Conservation (phyloP, 495 filamentous ascomycete species). For the Trichocladium uniseriatum region DNA sequence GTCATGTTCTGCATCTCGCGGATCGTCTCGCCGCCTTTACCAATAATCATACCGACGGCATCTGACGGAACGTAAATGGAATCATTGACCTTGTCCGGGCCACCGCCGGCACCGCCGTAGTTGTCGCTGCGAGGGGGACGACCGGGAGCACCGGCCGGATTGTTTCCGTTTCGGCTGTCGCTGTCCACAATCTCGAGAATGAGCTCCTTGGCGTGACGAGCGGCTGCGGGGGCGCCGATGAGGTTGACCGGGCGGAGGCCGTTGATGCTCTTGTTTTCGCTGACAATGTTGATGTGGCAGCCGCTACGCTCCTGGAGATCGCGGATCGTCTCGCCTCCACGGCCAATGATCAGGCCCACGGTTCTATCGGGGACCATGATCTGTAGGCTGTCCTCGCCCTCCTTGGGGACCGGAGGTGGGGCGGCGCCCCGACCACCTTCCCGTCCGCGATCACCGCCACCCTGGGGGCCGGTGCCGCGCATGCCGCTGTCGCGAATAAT, state of each 20-base stretch:
- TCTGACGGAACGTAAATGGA: constrained; percentile 73
- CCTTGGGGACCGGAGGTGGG: constrained; percentile 46
- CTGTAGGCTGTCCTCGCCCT: constrained; percentile 65
- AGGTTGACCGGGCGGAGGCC: constrained; percentile 77
- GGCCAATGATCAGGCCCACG: constrained; percentile 75
- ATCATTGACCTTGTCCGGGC: constrained; percentile 60
- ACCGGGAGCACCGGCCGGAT: constrained; percentile 14
- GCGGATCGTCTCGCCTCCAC: constrained; percentile 78
- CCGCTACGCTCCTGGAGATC: constrained; percentile 79
- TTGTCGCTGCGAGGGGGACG: constrained; percentile 27
- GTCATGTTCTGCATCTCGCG: constrained; percentile 76
- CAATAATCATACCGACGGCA: constrained; percentile 85
- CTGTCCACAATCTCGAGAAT: constrained; percentile 85
- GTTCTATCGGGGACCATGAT: constrained; percentile 89
- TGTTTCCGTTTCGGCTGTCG: constrained; percentile 52
- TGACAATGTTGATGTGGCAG: constrained; percentile 83
- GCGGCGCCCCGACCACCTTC: constrained; percentile 19
- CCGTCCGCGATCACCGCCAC: constrained; percentile 14
- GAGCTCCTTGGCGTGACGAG: constrained; percentile 60
- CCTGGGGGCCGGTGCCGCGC: constrained; percentile 36
- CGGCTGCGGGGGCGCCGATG: constrained; percentile 59
- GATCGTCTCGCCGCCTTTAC: constrained; percentile 79
- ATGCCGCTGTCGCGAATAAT: constrained; percentile 79
- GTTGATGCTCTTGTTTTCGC: constrained; percentile 75
- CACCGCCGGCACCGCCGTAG: constrained; percentile 32